Base-by-base conservation (phyloP, 2,329 filamentous ascomycete genomes). In the Xylaria sp. region DNA sequence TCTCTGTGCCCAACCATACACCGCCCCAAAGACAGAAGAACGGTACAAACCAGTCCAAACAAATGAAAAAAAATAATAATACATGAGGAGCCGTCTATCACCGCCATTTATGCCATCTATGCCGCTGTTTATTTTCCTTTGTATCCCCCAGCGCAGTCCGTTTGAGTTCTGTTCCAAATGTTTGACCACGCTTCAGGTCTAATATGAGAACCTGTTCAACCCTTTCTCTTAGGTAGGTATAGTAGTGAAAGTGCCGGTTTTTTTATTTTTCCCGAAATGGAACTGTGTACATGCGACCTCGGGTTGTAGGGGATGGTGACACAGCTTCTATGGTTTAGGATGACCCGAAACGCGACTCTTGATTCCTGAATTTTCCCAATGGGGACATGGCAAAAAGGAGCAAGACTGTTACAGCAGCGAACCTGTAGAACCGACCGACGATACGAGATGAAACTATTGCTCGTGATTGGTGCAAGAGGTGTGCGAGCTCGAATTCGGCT, bases 401-500 rank as follows among this genome's bases (percentile, higher is more conserved):
- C 25, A 71, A 50, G 15, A 68, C 51, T 1, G 60, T 67, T 39
- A 74, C 17, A 39, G 71, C 36, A 36, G 71, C 50, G 45, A 73
- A 71, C 2, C 63, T 65, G 44, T 55, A 62, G 29, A 73, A 71
- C 1, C 72, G 69, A 22, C 65, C 47, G 67, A 39, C 1, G 42
- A 22, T 27, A 53, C 45, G 2, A 44, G 54, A 3, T 22, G 39
- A 33, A 10, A 13, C 22, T 27, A 45, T 15, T 36, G 51, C 36
- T 25, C 38, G 51, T 44, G 66, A 55, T 44, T 54, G 61, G 51
- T 20, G 42, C 39, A 38, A 49, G 54, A 85, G 76, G 49, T 73
- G 75, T 7, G 78, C 70, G 10, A 82, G 69, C 60, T 85, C 73
- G 69, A 89, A 88, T 36, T 79, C 75, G 45, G 77, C 80, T 66